phyloP scores from a whole-genome alignment of 2,329 filamentous ascomycete species.

The Pseudomassariella vexata region DNA sequence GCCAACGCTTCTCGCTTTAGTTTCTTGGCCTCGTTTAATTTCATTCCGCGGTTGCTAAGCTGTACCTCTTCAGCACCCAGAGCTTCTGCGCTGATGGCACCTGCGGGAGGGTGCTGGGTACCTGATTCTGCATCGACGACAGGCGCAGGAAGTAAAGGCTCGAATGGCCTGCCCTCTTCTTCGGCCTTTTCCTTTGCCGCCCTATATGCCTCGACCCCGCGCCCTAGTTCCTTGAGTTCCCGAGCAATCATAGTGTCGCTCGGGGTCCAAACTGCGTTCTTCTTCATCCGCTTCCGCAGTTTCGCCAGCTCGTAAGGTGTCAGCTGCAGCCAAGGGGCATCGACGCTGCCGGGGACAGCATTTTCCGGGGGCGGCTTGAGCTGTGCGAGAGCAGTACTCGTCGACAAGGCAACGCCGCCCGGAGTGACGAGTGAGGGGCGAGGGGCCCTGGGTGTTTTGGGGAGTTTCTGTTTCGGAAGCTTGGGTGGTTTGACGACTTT shows the following conservation, averaged over 20 bases:
- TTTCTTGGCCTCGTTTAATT: slow-evolving; percentile 73
- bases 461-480: slow-evolving; percentile 35
- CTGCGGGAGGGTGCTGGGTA: slow-evolving; percentile 48
- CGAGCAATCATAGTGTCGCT: slow-evolving; percentile 81
- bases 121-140: slow-evolving; percentile 45
- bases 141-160: slow-evolving; percentile 33
- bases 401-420: slow-evolving; percentile 35
- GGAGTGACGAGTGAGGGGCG: slow-evolving; percentile 22
- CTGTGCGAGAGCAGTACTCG: slow-evolving; percentile 30
- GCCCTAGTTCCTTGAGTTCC: slow-evolving; percentile 66
- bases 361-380: slow-evolving; percentile 56
- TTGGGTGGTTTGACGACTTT: slow-evolving; percentile 43
- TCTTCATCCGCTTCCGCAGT: slow-evolving; percentile 82
- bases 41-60: slow-evolving; percentile 68
- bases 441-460: slow-evolving; percentile 21
- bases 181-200: slow-evolving; percentile 60
- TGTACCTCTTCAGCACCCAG: slow-evolving; percentile 56
- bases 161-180: slow-evolving; percentile 58
- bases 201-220: slow-evolving; percentile 57
- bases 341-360: slow-evolving; percentile 50
- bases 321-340: slow-evolving; percentile 61
- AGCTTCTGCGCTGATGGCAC: slow-evolving; percentile 53
- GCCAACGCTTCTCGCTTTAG: slow-evolving; percentile 61
- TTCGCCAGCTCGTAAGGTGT: slow-evolving; percentile 61
- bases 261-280: slow-evolving; percentile 80